phyloP scores from a whole-genome alignment of 176 grass and related monocot species.

The Oryza officinalis region DNA sequence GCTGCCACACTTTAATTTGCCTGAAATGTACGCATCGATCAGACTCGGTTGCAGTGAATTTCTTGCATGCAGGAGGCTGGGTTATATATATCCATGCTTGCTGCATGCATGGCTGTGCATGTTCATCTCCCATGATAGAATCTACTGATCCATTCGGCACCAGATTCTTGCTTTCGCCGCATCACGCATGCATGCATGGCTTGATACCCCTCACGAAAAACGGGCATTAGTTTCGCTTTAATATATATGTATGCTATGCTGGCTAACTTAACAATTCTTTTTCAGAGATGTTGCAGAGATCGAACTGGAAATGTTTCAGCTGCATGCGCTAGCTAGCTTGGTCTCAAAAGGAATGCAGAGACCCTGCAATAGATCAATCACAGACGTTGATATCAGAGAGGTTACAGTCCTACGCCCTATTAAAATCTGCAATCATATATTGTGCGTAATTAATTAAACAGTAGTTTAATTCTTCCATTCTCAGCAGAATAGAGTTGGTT shows the following conservation, averaged over 20 bases:
- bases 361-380: background rate
- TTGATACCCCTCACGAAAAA: background rate
- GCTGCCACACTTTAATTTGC: background rate
- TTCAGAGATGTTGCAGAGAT: background rate
- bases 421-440: background rate
- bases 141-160: background rate
- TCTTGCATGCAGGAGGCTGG: background rate
- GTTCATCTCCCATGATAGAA: background rate
- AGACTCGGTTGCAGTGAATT: background rate
- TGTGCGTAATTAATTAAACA: background rate
- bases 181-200: background rate
- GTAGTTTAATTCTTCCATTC: background rate
- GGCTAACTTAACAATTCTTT: slow-evolving; percentile 1
- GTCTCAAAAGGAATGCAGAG: background rate
- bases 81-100: too few relatives aligned
- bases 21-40: background rate
- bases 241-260: background rate
- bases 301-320: background rate
- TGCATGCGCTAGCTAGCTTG: background rate
- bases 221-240: background rate
- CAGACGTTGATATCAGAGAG: background rate
- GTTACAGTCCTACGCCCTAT: background rate
- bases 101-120: background rate
- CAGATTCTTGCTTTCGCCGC: background rate
- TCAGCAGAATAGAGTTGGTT: background rate